Conservation (phyloP, 2,329 filamentous ascomycete genomes). For the Alternaria sp. region DNA sequence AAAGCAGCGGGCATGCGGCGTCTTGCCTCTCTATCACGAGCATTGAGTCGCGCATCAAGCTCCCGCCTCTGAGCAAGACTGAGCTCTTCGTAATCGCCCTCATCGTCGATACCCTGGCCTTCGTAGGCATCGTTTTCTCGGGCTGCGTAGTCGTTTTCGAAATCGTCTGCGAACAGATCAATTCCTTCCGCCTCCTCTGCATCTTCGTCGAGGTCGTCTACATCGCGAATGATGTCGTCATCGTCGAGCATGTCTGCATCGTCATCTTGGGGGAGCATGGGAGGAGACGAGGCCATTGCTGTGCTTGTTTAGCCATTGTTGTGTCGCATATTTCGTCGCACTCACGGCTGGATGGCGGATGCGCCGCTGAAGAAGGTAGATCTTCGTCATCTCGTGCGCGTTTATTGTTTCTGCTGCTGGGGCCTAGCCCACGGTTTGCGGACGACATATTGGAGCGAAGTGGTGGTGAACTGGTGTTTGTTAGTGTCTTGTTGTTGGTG, state of each 20-base stretch:
- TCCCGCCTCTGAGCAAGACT: conserved; percentile 71
- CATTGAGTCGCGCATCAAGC: conserved; percentile 76
- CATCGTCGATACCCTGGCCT: conserved; percentile 77
- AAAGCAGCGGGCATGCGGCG: conserved; percentile 76
- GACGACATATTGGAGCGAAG: conserved; percentile 80
- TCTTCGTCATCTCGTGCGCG: conserved; percentile 73
- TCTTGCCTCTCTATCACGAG: conserved; percentile 74
- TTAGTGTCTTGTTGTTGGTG: conserved; percentile 26
- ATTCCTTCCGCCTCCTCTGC: conserved; percentile 75
- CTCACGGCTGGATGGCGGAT: conserved; percentile 70
- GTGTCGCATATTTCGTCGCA: conserved; percentile 31
- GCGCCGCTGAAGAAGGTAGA: conserved; percentile 62
- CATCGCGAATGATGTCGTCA: conserved; percentile 69
- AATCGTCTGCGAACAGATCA: conserved; percentile 75
- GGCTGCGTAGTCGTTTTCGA: conserved; percentile 67
- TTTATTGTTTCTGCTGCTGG: conserved; percentile 68
- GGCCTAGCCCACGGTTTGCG: conserved; percentile 75
- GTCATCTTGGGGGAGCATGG: conserved; percentile 70
- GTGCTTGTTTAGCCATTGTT: conserved; percentile 37
- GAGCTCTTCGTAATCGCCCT: conserved; percentile 78
- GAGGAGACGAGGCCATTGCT: conserved; percentile 68
- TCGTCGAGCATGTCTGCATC: conserved; percentile 77
- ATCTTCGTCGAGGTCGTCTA: conserved; percentile 73
- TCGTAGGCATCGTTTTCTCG: conserved; percentile 69
- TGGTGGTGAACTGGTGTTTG: conserved; percentile 71